Evolutionary conservation across 805 yeast species (phyloP), one percentile per base, ranked within the genome.

Genomic region (Candida silvatica): DNA sequence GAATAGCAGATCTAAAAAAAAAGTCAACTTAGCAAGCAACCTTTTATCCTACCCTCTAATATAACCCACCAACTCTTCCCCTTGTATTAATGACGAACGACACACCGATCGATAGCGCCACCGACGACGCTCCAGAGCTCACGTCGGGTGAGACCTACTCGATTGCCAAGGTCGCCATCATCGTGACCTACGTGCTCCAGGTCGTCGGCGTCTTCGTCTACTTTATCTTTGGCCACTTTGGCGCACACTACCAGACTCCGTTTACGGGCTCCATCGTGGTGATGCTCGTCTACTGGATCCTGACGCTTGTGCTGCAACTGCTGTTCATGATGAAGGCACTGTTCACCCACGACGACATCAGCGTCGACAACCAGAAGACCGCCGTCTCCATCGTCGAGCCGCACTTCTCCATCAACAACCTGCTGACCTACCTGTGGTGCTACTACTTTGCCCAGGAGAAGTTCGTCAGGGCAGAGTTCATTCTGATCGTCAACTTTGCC

Each of bases 321-420:
- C 47, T 62, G 25, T 77, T 71, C 46, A 61, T 73, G 27, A 39
- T 59, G 14, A 72, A 69, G 44, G 44, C 46, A 15, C 69, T 69
- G 37, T 46, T 51, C 31, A 52, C 57, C 36, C 31, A 45, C 18
- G 40, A 48, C 3, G 44, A 48, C 4, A 7, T 22, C 12, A 36
- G 53, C 17, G 9, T 39, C 3, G 37, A 43, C 18, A 47, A 44
- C 26, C 56, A 67, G 40, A 39, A 49, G 17, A 59, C 54, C 19
- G 48, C 58, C 27, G 55, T 66, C 27, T 52, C 49, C 26, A 42
- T 55, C 23, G 71, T 79, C 14, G 80, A 77, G 16, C 67, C 71
- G 56, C 84, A 79, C 58, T 79, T 81, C 49, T 65, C 74, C 15
- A 41, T 67, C 14, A 80, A 77, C 63, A 82, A 83, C 56, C 35